Evolutionary conservation across 345 rosid genomes (phyloP).

Genomic region (Barbarea vulgaris): DNA sequence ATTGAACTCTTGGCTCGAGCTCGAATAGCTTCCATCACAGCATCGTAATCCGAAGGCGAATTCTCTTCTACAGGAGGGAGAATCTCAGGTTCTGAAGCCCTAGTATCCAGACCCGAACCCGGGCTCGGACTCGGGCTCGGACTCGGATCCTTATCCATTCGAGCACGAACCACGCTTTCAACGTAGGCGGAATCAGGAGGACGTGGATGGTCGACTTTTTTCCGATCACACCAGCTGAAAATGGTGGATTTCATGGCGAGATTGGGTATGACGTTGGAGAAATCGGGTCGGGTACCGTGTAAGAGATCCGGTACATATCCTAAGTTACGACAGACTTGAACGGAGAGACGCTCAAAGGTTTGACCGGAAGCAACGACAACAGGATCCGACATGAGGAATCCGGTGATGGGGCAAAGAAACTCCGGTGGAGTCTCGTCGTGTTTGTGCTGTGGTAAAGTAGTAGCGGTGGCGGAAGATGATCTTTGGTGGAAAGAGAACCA

Average conservation of each 20-base stretch:
- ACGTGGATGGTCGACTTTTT: slow-evolving; percentile 45
- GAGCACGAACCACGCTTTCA: slow-evolving; percentile 51
- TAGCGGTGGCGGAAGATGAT: slow-evolving; percentile 34
- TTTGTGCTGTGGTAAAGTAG: slow-evolving; percentile 41
- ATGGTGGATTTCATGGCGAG: slow-evolving; percentile 71
- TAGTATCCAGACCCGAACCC: slow-evolving; percentile 31
- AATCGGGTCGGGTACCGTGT: slow-evolving; percentile 66
- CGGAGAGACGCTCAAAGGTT: slow-evolving; percentile 72
- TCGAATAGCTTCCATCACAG: slow-evolving; percentile 56
- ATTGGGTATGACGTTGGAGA: slow-evolving; percentile 70
- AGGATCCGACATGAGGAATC: slow-evolving; percentile 76
- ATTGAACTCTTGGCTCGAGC: slow-evolving; percentile 36
- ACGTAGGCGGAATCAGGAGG: slow-evolving; percentile 55
- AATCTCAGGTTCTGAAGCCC: slow-evolving; percentile 65
- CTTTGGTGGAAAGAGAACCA: slow-evolving; percentile 70
- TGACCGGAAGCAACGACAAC: slow-evolving; percentile 89
- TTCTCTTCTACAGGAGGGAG: slow-evolving; percentile 58
- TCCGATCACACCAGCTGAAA: slow-evolving; percentile 60
- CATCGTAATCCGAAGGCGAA: slow-evolving; percentile 48
- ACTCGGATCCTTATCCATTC: slow-evolving; percentile 38
- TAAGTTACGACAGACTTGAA: slow-evolving; percentile 65
- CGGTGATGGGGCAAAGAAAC: slow-evolving; percentile 73
- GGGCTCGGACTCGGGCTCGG: slow-evolving; percentile 28
- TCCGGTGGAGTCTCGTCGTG: slow-evolving; percentile 60
- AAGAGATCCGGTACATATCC: slow-evolving; percentile 52